Conservation (phyloP, 352 stramenopile species). For the Albugo laibachii region DNA sequence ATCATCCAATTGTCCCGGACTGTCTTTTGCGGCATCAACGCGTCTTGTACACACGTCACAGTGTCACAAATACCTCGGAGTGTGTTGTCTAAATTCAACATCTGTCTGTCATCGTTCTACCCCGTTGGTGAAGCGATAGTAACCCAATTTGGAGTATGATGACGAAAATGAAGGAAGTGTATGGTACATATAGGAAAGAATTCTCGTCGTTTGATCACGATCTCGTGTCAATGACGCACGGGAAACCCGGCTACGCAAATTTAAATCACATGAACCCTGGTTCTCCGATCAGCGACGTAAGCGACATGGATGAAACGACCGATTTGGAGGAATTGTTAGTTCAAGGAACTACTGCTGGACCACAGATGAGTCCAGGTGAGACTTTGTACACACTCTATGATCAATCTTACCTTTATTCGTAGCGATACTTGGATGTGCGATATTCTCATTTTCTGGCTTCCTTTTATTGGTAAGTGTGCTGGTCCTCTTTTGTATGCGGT, state of each 20-base stretch:
- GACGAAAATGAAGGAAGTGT: constrained; percentile 56
- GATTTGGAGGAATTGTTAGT: constrained; percentile 64
- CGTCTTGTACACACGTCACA: no score
- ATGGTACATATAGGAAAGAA: constrained; percentile 57
- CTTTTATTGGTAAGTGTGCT: background rate
- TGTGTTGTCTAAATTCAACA: no score
- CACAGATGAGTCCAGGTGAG: constrained; percentile 44
- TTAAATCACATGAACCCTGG: constrained; percentile 66
- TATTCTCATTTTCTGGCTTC: background rate
- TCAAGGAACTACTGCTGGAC: constrained; percentile 43
- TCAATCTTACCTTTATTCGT: constrained; percentile 44
- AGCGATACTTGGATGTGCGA: background rate
- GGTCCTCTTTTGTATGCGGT: no score
- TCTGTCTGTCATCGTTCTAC: no score
- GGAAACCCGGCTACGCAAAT: constrained; percentile 62
- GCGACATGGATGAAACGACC: constrained; percentile 41
- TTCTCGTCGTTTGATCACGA: constrained; percentile 44
- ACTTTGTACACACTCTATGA: constrained; percentile 53
- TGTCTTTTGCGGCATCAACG: no score
- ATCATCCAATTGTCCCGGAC: no score
- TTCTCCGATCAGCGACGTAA: constrained; percentile 53
- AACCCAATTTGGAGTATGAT: constrained; percentile 7
- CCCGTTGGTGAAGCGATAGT: no score
- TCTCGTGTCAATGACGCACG: constrained; percentile 43
- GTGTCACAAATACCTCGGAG: no score